These are phyloP conservation scores for Rosa lucieae DNA, from an alignment of 306 rosid genomes.

Conservation along the genomic window DNA sequence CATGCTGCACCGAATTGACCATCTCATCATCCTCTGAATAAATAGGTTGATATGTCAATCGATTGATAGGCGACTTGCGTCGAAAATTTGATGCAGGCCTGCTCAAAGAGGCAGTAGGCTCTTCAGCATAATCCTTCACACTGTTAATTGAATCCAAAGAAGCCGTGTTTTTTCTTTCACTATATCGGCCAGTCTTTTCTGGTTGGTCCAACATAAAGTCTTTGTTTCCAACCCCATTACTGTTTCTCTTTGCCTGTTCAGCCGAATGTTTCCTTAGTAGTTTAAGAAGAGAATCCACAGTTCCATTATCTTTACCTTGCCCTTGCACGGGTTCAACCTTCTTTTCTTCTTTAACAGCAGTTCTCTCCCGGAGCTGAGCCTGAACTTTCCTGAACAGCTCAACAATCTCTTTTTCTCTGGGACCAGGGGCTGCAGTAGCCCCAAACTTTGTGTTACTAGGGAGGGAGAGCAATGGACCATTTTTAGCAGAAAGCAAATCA, in stretches of 20 bases:
- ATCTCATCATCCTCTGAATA: conserved; percentile 37
- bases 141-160: conserved; percentile 45
- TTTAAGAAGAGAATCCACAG: conserved; percentile 90
- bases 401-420: conserved; percentile 93
- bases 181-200: conserved; percentile 41
- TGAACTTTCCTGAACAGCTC: conserved; percentile 93
- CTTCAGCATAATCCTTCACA: conserved; percentile 53
- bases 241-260: conserved; percentile 70
- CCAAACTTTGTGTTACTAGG: conserved; percentile 59
- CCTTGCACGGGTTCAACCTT: conserved; percentile 58
- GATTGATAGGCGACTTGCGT: conserved; percentile 84
- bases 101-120: conserved; percentile 34
- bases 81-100: conserved; percentile 84
- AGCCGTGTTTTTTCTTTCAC: conserved; percentile 38
- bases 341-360: conserved; percentile 73
- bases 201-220: conserved; percentile 44
- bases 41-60: conserved; percentile 57
- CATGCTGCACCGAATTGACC: conserved; percentile 24
- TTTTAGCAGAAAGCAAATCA: conserved; percentile 61
- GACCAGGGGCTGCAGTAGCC: conserved; percentile 80
- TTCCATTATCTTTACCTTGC: conserved; percentile 59
- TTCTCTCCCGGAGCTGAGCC: conserved; percentile 82
- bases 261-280: conserved; percentile 77
- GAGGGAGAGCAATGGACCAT: conserved; percentile 67
- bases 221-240: conserved; percentile 40